Base-by-base conservation (phyloP, 768 basidiomycete species). In the Nidularia pulvinata region DNA sequence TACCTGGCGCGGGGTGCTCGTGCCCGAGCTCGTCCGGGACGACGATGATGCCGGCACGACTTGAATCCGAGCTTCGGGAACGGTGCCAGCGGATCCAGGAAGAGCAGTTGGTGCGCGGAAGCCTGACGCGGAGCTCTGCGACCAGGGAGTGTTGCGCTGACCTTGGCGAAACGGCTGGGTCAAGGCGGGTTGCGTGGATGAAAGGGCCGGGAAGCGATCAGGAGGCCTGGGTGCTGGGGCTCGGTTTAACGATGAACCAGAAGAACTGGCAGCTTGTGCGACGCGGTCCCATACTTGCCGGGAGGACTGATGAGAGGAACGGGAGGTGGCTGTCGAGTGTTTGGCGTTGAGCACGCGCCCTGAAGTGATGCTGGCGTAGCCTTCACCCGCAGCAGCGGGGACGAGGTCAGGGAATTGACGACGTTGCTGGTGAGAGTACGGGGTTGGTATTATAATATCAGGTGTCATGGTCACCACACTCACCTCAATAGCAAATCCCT, bases 281-380 rank as follows among this genome's bases (percentile, higher is more conserved):
- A 96, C 93, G 13, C 94, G 85, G 57, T 94, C 92, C 86, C 83
- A 93, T 0, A 96, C 80, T 55, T 87, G 82, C 49, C 87, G 76
- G 2, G 88, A 84, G 2, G 83, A 76, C 55, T 78, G 76, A 32
- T 77, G 73, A 9, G 82, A 78, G 1, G 83, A 79, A 7, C 83
- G 78, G 49, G 57, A 61, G 0, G 82, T 71, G 1, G 82, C 75
- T 0, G 90, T 89, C 1, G 83, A 81, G 54, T 91, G 82, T 65
- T 95, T 94, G 35, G 88, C 91, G 59, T 89, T 91, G 52, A 97
- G 75, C 34, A 93, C 88, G 3, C 91, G 85, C 5, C 93, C 93
- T 25, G 86, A 84, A 3, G 91, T 78, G 56, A 95, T 89, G 0
- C 86, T 88, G 0, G 93, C 86, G 58, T 89, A 95, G 44, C 84